These are phyloP conservation scores for Cryptosporidium andersoni DNA, from an alignment of 169 alveolate species.

Conservation along the genomic window DNA sequence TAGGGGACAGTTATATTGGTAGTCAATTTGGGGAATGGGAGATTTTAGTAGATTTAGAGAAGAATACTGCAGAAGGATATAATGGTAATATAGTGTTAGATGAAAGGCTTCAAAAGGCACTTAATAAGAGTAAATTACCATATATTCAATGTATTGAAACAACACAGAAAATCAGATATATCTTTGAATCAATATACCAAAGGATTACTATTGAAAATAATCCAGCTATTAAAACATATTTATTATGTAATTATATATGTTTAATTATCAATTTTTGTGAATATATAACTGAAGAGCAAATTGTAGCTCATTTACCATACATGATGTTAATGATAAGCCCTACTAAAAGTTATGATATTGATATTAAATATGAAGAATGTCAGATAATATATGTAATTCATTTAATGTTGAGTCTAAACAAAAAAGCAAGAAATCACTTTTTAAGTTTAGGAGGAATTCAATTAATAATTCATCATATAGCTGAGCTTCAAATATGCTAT, in stretches of 20 bases:
- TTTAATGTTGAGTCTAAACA: conserved; percentile 27
- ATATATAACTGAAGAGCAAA: conserved; percentile 26
- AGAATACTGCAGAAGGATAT: not conserved
- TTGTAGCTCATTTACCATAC: conserved; percentile 30
- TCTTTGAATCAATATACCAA: conserved; percentile 30
- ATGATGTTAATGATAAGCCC: not conserved
- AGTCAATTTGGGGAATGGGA: too few relatives aligned
- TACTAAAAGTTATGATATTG: not conserved
- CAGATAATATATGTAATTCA: conserved; percentile 31
- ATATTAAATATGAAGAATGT: not conserved
- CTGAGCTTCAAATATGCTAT: conserved; percentile 26
- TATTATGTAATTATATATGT: conserved; percentile 40
- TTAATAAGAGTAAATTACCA: conserved; percentile 13
- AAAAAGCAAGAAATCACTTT: conserved; percentile 32
- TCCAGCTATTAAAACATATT: conserved; percentile 15
- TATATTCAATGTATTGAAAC: conserved; percentile 60
- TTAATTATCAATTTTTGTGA: conserved; percentile 30
- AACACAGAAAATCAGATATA: conserved; percentile 16
- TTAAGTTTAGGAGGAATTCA: conserved; percentile 40
- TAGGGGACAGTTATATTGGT: too few relatives aligned
- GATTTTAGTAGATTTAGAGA: not conserved
- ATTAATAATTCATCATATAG: conserved; percentile 1
- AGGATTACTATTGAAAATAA: conserved; percentile 30
- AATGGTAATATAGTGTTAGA: not conserved
- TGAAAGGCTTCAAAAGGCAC: conserved; percentile 10